Evolutionary conservation across 2,329 filamentous ascomycete species (phyloP).

Genomic region (Pestalotiopsis sp.): DNA sequence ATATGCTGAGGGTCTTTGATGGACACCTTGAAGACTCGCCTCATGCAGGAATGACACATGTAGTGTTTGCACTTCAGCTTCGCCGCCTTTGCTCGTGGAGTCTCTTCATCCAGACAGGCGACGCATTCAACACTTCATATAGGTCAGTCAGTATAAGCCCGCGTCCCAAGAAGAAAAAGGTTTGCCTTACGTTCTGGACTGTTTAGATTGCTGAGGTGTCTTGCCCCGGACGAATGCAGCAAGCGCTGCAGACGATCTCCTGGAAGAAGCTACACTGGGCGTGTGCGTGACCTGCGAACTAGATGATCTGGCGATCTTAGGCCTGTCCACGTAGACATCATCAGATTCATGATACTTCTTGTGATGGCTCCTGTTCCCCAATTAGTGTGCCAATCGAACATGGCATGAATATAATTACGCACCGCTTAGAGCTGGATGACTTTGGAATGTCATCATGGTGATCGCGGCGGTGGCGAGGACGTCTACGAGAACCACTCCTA

Average conservation of each 20-base stretch:
- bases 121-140: conserved; percentile 67
- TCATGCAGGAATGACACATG: conserved; percentile 80
- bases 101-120: conserved; percentile 67
- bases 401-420: conserved; percentile 21
- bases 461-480: conserved; percentile 21
- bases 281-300: conserved; percentile 37
- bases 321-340: conserved; percentile 30
- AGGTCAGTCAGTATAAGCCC: conserved; percentile 20
- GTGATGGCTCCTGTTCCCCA: conserved; percentile 12
- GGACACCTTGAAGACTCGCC: conserved; percentile 74
- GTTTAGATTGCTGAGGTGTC: conserved; percentile 24
- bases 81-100: conserved; percentile 64
- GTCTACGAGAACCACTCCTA: conserved; percentile 26
- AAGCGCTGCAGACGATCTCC: conserved; percentile 35
- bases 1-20: conserved; percentile 78
- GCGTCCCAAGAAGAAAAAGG: conserved; percentile 18
- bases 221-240: conserved; percentile 30
- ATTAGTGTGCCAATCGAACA: conserved; percentile 21
- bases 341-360: conserved; percentile 36
- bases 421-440: conserved; percentile 32
- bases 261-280: conserved; percentile 39
- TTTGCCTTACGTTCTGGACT: conserved; percentile 17
- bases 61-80: conserved; percentile 78
- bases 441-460: conserved; percentile 27
- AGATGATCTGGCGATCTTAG: conserved; percentile 32